A percentile compares a stretch with the other conserved stretches of the same genome.
Evolutionary conservation across 768 basidiomycete genomes (phyloP).

Genomic region (Lentinula boryana): DNA sequence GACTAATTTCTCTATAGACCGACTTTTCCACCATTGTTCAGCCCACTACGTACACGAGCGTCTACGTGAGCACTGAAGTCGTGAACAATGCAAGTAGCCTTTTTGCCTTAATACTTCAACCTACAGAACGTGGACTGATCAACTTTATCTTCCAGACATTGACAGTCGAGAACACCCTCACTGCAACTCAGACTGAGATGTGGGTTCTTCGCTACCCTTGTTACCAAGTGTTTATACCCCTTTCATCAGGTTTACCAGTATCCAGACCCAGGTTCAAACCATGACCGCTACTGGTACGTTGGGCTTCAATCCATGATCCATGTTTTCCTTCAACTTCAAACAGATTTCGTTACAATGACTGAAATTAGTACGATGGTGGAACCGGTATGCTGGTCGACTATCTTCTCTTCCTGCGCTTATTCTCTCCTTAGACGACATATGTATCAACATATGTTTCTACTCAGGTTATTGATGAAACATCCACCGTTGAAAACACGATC

Average conservation of each 20-base stretch:
- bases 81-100: slow-evolving; percentile 49
- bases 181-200: slow-evolving; percentile 42
- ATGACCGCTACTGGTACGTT: slow-evolving; percentile 36
- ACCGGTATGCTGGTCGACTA: neutral
- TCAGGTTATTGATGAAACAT: slow-evolving; percentile 33
- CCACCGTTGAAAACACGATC: slow-evolving; percentile 51
- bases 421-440: slow-evolving; percentile 45
- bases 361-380: slow-evolving; percentile 35
- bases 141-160: neutral
- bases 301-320: neutral
- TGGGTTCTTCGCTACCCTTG: slow-evolving; percentile 22
- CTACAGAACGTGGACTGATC: neutral
- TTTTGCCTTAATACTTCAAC: neutral
- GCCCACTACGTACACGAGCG: slow-evolving; percentile 52
- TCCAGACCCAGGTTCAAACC: slow-evolving; percentile 53
- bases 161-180: slow-evolving; percentile 46
- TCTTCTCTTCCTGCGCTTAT: slow-evolving; percentile 28
- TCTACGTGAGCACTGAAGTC: slow-evolving; percentile 48
- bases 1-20: slow-evolving; percentile 19
- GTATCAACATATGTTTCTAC: slow-evolving; percentile 51
- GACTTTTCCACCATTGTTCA: slow-evolving; percentile 43
- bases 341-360: slow-evolving; percentile 42
- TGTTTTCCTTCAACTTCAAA: slow-evolving; percentile 11
- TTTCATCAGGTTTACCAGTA: slow-evolving; percentile 36
- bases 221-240: slow-evolving; percentile 30